Evolutionary conservation across 2,329 filamentous ascomycete genomes (phyloP), one percentile per base, ranked within the genome.

Genomic region (Diaporthe velutina): DNA sequence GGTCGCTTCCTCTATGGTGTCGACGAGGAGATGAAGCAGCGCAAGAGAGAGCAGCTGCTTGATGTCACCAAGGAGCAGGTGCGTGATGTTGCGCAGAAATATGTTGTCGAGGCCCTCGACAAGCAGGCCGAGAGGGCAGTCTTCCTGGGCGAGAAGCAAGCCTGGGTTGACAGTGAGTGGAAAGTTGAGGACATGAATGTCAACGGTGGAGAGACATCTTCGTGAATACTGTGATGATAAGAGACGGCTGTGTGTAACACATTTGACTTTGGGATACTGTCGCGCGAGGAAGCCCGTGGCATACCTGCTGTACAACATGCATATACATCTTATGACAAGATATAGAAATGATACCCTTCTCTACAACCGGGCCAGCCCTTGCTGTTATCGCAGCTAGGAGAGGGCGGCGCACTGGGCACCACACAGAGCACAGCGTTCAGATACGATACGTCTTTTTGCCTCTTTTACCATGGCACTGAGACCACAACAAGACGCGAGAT

Each of bases 21-120:
- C 48, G 95, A 94, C 1, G 91, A 97, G 75, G 93, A 95, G 79
- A 98, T 98, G 95, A 93, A 94, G 81, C 95, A 98, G 85, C 90
- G 87, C 79, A 92, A 95, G 82, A 89, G 97, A 78, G 94, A 97
- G 83, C 92, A 93, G 80, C 88, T 99, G 74, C 88, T 99, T 5
- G 96, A 98, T 82, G 96, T 98, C 52, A 94, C 90, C 3, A 92
- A 91, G 76, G 90, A 93, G 77, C 93, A 98, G 79, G 94, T 99
- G 13, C 92, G 92, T 76, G 88, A 92, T 55, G 96, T 92, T 17
- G 97, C 97, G 0, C 93, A 98, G 79, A 90, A 91, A 79, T 98
- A 95, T 82, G 87, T 98, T 19, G 92, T 97, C 38, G 90, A 95
- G 60, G 88, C 88, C 7, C 85, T 93, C 12, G 88, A 88, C 28